These are phyloP conservation scores for Didymella lethalis DNA, from an alignment of 2,329 filamentous ascomycete genomes.

Conservation along the genomic window DNA sequence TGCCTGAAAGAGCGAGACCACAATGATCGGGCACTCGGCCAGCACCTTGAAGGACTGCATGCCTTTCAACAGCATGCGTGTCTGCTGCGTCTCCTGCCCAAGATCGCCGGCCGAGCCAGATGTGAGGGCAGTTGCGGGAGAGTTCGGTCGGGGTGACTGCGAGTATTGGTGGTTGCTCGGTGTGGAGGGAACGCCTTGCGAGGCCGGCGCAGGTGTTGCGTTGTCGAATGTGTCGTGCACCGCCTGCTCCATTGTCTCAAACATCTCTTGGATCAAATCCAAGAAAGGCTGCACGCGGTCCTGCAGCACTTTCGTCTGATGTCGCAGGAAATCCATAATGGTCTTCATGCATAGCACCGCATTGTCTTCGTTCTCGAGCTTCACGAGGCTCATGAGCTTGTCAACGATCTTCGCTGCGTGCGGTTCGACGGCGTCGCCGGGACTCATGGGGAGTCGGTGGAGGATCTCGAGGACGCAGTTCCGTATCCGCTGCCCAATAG, in stretches of 20 bases:
- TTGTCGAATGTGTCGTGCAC: slow-evolving; percentile 96
- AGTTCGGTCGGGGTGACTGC: slow-evolving; percentile 87
- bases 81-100: slow-evolving; percentile 81
- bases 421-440: slow-evolving; percentile 82
- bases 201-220: slow-evolving; percentile 64
- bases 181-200: slow-evolving; percentile 68
- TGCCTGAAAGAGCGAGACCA: slow-evolving; percentile 96
- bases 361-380: slow-evolving; percentile 97
- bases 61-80: slow-evolving; percentile 82
- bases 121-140: slow-evolving; percentile 83
- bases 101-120: slow-evolving; percentile 76
- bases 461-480: slow-evolving; percentile 95
- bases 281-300: slow-evolving; percentile 89
- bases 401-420: slow-evolving; percentile 91
- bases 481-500: slow-evolving; percentile 71
- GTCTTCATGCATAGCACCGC: slow-evolving; percentile 98
- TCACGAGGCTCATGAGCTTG: slow-evolving; percentile 85
- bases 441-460: slow-evolving; percentile 79
- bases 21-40: slow-evolving; percentile 97
- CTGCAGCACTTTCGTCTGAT: slow-evolving; percentile 83
- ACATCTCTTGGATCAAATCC: slow-evolving; percentile 91
- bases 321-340: slow-evolving; percentile 93
- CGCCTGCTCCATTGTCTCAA: slow-evolving; percentile 91
- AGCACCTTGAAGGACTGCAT: slow-evolving; percentile 99
- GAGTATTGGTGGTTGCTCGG: slow-evolving; percentile 70